Evolutionary conservation across 345 rosid genomes (phyloP).

Genomic region (Melastoma malabathricum): DNA sequence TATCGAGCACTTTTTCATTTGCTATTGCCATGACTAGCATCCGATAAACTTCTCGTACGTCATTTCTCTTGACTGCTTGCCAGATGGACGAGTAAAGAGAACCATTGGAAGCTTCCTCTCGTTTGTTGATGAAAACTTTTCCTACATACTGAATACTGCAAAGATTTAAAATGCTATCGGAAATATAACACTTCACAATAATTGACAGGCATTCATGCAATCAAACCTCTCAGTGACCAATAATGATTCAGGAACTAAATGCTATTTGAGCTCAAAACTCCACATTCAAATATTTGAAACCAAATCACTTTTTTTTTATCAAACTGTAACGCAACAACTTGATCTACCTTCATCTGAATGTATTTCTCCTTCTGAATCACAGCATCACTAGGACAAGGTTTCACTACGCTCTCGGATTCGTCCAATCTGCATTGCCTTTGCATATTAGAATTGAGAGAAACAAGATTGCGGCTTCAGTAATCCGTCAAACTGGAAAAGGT

Average conservation of each 20-base stretch:
- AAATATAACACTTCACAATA: too few relatives aligned
- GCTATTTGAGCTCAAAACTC: too few relatives aligned
- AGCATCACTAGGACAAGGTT: constrained; percentile 50
- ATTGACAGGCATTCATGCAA: too few relatives aligned
- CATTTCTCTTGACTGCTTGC: constrained; percentile 53
- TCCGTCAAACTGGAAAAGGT: too few relatives aligned
- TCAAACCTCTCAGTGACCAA: too few relatives aligned
- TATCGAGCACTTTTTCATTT: constrained; percentile 31
- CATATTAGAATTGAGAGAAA: background rate
- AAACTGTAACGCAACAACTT: background rate
- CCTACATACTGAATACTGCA: constrained; percentile 47
- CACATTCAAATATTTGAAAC: too few relatives aligned
- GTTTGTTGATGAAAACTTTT: constrained; percentile 39
- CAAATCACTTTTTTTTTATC: too few relatives aligned
- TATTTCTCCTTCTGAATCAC: constrained; percentile 51
- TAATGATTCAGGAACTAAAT: too few relatives aligned
- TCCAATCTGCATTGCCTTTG: constrained; percentile 10
- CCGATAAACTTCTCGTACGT: constrained; percentile 58
- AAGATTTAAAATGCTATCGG: too few relatives aligned
- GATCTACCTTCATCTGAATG: constrained; percentile 60
- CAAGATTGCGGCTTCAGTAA: background rate
- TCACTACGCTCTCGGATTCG: constrained; percentile 19
- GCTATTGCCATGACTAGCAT: constrained; percentile 52
- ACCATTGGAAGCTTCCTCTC: constrained; percentile 15
- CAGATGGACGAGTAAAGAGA: constrained; percentile 30